A percentile compares a stretch with the other conserved stretches of the same genome.
phyloP scores from a whole-genome alignment of 2,329 filamentous ascomycete species.

The Claviceps fusiformis region DNA sequence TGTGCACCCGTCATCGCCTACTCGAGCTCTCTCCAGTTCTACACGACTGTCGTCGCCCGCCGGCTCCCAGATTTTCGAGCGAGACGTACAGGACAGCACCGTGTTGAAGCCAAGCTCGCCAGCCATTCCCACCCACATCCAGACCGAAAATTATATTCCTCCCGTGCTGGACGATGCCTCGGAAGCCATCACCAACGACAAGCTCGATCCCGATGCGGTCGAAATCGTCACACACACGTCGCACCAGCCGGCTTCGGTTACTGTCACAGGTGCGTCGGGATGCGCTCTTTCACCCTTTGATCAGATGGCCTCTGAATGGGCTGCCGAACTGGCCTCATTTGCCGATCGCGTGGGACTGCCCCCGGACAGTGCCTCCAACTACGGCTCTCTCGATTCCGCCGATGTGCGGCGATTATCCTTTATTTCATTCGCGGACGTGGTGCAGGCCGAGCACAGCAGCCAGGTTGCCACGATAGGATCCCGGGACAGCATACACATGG shows the following conservation, averaged over 20 bases:
- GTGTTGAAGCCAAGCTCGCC: conserved; percentile 57
- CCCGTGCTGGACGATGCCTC: conserved; percentile 84
- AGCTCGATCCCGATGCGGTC: conserved; percentile 74
- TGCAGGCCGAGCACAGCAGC: conserved; percentile 67
- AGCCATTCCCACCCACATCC: conserved; percentile 85
- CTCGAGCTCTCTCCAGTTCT: conserved; percentile 53
- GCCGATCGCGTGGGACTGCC: conserved; percentile 27
- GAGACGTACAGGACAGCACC: conserved; percentile 75
- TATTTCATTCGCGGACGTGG: conserved; percentile 92
- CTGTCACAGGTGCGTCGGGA: conserved; percentile 40
- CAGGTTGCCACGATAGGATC: conserved; percentile 35
- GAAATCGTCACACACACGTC: conserved; percentile 82
- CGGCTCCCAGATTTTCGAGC: conserved; percentile 75
- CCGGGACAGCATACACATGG: conserved; percentile 57
- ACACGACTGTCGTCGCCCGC: conserved; percentile 68
- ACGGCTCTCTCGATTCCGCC: conserved; percentile 58
- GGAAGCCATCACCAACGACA: conserved; percentile 76
- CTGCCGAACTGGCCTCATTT: conserved; percentile 44
- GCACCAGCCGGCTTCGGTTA: conserved; percentile 64
- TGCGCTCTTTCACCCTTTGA: conserved; percentile 21
- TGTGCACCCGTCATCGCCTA: conserved; percentile 48
- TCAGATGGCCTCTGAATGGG: conserved; percentile 35
- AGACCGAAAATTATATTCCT: conserved; percentile 88
- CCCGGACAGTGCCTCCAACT: conserved; percentile 57
- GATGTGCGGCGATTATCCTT: conserved; percentile 81